These are phyloP conservation scores for Citrus sp. DNA, from an alignment of 345 rosid species.

Conservation along the genomic window DNA sequence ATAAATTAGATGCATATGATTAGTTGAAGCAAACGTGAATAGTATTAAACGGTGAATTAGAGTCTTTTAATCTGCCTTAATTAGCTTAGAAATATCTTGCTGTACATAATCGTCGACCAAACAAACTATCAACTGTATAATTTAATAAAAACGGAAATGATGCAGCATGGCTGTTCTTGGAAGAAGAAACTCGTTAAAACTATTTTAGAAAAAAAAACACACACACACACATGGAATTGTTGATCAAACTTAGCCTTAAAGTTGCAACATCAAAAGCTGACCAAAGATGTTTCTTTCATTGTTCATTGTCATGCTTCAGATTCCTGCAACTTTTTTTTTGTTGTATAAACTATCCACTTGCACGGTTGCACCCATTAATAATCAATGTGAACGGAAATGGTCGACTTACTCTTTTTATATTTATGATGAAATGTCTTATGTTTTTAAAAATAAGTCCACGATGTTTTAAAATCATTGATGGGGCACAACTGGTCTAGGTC, in stretches of 20 bases:
- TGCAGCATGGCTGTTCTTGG: background rate
- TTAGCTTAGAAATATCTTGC: background rate
- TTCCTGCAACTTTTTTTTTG: background rate
- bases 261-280: background rate
- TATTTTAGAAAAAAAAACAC: background rate
- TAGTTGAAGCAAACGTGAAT: too few relatives aligned
- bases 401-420: background rate
- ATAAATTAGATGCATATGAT: too few relatives aligned
- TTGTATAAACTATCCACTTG: too few relatives aligned
- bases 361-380: background rate
- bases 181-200: background rate
- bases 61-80: background rate
- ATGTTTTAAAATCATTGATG: background rate
- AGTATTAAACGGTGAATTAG: too few relatives aligned
- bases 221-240: background rate
- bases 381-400: slow-evolving; percentile 3
- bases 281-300: background rate
- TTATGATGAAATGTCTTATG: background rate
- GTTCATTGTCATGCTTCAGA: background rate
- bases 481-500: background rate
- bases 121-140: background rate
- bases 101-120: background rate
- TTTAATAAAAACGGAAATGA: background rate
- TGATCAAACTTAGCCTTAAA: background rate
- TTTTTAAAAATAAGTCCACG: background rate